Conservation (phyloP, 2,329 filamentous ascomycete species). For the Ophiostoma sp. region DNA sequence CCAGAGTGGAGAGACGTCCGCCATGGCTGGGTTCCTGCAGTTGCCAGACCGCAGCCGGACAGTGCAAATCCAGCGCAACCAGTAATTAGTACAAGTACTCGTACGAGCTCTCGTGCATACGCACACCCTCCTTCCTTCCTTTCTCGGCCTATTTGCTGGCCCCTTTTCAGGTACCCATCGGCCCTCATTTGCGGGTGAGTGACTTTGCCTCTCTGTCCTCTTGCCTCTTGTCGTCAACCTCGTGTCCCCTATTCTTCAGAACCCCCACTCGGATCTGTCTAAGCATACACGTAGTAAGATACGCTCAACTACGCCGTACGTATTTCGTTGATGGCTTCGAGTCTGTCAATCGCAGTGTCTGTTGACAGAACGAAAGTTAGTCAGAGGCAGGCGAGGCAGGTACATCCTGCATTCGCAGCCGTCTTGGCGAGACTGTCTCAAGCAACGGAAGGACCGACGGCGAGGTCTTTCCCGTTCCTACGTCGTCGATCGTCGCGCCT, state of each 20-base stretch:
- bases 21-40: neutral
- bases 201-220: conserved; percentile 1
- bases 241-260: neutral
- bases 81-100: neutral
- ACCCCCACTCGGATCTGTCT: neutral
- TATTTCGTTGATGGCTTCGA: too few relatives aligned
- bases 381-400: neutral
- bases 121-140: neutral
- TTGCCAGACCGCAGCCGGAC: neutral
- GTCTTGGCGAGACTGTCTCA: neutral
- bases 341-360: too few relatives aligned
- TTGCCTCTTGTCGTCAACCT: neutral
- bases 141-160: neutral
- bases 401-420: neutral
- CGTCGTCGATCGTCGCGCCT: neutral
- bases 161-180: conserved; percentile 3
- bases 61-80: neutral
- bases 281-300: neutral
- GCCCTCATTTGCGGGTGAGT: neutral
- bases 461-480: neutral
- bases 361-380: neutral
- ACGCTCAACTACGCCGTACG: too few relatives aligned
- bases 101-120: neutral
- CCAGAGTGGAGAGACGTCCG: neutral
- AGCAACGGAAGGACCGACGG: neutral